Evolutionary conservation across 164 flowering plant species (phyloP), one percentile per base, ranked within the genome.

Genomic region (Nymphaea thermarum): DNA sequence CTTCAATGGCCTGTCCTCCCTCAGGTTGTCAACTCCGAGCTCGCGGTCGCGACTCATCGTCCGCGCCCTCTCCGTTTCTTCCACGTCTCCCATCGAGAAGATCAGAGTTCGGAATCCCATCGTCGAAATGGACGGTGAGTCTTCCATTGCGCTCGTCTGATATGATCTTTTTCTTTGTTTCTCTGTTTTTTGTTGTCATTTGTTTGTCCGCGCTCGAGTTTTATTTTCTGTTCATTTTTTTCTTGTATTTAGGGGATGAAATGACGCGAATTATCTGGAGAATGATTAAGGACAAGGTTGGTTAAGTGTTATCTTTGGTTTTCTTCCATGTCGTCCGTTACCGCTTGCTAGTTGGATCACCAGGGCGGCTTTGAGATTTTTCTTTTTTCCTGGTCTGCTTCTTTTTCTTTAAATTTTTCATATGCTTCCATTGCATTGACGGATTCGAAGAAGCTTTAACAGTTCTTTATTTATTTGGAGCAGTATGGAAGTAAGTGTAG

Each of bases 201-300:
- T 14, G 14, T 62, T 17, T 60, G 42, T 12, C 61, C 53, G 44
- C 43, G 6, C 10, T 43, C 55, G 55, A 12, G 55, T 47, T 47
- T 47, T 12, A 47, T 5, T 5, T 42, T 72, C 6, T 61, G 64
- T 2, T n/a, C 3, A 65, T 10, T 43, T 43, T 16, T 60, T 71
- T 41, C 60, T 66, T 12, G 60, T 2, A 60, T 71, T n/a, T 64
- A 94, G 97, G 98, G 42, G 98, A 94, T 82, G 97, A 94, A 71
- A 91, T 94, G 98, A 76, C 98, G 25, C 79, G 98, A 77, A 74
- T 94, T 53, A 94, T 94, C 6, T 94, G 98, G 95, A 77, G 6
- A 60, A 82, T 83, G 95, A 88, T 94, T 42, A 94, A 91, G 64
- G 97, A 94, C 6, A 91, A 94, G 80, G 98, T 91, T n/a, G 17